Evolutionary conservation across 805 yeast species (phyloP).

Genomic region (Schizosaccharomyces osmophilus): DNA sequence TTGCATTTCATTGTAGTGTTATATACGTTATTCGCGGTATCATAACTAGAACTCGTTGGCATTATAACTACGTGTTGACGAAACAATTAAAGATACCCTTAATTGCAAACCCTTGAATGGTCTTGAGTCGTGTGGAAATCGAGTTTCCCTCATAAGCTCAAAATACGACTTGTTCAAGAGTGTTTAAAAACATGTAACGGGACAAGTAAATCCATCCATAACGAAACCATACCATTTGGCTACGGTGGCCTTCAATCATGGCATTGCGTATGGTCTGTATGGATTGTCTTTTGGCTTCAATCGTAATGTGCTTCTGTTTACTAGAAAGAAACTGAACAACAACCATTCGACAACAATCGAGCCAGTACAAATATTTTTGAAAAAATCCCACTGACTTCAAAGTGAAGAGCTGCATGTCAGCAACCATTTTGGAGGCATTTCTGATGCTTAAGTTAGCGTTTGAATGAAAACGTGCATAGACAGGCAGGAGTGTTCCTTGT

Average conservation of each 20-base stretch:
- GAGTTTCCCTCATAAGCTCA: neutral
- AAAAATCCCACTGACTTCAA: slow-evolving; percentile 3
- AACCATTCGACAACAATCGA: slow-evolving; percentile 1
- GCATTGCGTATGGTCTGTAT: slow-evolving; percentile 28
- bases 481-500: too few relatives aligned
- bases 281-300: slow-evolving; percentile 8
- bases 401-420: neutral
- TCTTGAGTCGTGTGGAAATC: too few relatives aligned
- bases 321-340: neutral
- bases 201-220: slow-evolving; percentile 66
- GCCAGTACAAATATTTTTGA: neutral
- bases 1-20: too few relatives aligned
- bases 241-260: slow-evolving; percentile 57
- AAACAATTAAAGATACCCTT: too few relatives aligned
- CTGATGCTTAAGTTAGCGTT: neutral
- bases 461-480: neutral
- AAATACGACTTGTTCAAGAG: slow-evolving; percentile 16
- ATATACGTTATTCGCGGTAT: too few relatives aligned
- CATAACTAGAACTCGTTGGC: too few relatives aligned
- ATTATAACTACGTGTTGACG: too few relatives aligned
- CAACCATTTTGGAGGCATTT: neutral
- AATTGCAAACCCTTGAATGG: too few relatives aligned
- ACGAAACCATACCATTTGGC: slow-evolving; percentile 91
- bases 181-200: slow-evolving; percentile 55
- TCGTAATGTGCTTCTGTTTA: neutral